phyloP scores from a whole-genome alignment of 495 filamentous ascomycete genomes.

The Penicillium desertorum region DNA sequence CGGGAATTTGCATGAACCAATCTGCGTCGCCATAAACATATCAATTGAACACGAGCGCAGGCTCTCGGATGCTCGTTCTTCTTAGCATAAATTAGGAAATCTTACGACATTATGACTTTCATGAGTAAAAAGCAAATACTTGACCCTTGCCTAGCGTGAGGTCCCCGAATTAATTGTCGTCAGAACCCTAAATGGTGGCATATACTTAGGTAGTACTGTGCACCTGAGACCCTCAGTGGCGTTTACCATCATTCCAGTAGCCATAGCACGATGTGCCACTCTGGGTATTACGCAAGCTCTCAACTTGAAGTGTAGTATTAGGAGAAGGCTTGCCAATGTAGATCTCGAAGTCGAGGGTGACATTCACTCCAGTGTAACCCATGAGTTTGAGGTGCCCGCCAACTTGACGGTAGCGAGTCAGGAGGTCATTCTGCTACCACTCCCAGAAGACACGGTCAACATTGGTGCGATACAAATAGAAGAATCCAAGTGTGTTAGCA shows the following conservation, averaged over 20 bases:
- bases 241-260: constrained; percentile 14
- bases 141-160: not conserved
- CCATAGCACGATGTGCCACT: constrained; percentile 19
- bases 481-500: constrained; percentile 36
- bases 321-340: constrained; percentile 22
- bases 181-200: not conserved
- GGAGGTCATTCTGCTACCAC: constrained; percentile 51
- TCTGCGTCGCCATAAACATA: not conserved
- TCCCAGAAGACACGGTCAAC: constrained; percentile 56
- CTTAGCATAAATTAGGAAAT: not conserved
- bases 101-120: not conserved
- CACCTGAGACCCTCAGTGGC: not conserved
- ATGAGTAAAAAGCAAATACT: not conserved
- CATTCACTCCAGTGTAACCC: constrained; percentile 22
- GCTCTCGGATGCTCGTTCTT: not conserved
- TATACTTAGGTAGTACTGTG: not conserved
- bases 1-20: constrained; percentile 4
- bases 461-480: constrained; percentile 51
- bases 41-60: not conserved
- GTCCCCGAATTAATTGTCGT: not conserved
- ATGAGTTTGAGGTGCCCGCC: constrained; percentile 21
- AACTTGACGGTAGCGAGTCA: constrained; percentile 20
- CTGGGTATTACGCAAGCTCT: constrained; percentile 14
- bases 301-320: constrained; percentile 17
- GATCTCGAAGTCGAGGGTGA: constrained; percentile 22